Evolutionary conservation across 1,284 basidiomycete genomes (phyloP).

Genomic region (Pascua guehoae): DNA sequence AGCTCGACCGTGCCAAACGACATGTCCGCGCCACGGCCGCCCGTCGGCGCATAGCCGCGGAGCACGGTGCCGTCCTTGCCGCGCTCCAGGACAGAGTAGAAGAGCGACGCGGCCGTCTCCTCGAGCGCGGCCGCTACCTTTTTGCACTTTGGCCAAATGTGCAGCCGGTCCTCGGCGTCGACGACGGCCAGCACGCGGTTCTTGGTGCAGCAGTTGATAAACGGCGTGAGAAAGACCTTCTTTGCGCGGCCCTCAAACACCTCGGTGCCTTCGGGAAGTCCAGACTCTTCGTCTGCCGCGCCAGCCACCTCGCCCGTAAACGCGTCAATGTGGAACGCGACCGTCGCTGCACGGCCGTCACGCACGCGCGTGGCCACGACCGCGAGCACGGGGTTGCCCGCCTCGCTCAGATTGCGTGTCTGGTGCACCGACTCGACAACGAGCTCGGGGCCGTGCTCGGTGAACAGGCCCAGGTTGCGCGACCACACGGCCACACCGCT

Average conservation of each 20-base stretch:
- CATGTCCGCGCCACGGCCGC: constrained; percentile 7
- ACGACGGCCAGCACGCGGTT: constrained; percentile 42
- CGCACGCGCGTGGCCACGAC: constrained; percentile 31
- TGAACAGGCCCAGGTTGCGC: constrained; percentile 52
- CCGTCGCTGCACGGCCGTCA: constrained; percentile 43
- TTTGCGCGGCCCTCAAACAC: constrained; percentile 31
- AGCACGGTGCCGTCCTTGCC: constrained; percentile 21
- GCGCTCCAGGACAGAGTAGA: constrained; percentile 26
- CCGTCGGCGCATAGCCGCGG: constrained; percentile 11
- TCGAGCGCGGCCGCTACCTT: constrained; percentile 35
- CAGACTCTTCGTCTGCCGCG: constrained; percentile 19
- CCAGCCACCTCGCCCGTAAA: constrained; percentile 61
- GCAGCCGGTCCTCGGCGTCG: constrained; percentile 27
- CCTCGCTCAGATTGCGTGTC: constrained; percentile 36
- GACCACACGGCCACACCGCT: constrained; percentile 75
- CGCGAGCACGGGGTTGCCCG: constrained; percentile 36
- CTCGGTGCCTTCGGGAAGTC: constrained; percentile 32
- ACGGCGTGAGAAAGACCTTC: constrained; percentile 38
- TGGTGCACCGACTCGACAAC: constrained; percentile 32
- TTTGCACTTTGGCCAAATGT: constrained; percentile 48
- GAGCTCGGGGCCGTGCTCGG: constrained; percentile 30
- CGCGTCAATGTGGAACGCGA: constrained; percentile 73
- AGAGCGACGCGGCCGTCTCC: constrained; percentile 28
- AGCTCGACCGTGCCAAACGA: constrained; percentile 14
- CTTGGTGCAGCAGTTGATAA: constrained; percentile 41